Evolutionary conservation across 2,329 filamentous ascomycete genomes (phyloP).

Genomic region (Colletotrichum sp.): DNA sequence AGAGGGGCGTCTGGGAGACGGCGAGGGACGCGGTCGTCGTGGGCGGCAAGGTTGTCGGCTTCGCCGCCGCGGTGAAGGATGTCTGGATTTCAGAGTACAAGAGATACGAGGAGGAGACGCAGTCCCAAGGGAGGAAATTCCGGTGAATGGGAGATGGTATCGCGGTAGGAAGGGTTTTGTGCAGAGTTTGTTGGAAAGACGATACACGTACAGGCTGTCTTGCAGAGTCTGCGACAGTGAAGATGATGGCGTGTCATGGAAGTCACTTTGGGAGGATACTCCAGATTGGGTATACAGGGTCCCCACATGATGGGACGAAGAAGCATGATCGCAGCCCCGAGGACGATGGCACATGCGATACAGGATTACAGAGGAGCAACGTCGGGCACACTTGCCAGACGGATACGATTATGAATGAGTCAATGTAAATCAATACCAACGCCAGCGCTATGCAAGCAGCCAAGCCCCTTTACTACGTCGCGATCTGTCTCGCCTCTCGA

Average conservation of each 20-base stretch:
- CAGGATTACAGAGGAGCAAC: not conserved
- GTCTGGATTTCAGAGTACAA: slow-evolving; percentile 65
- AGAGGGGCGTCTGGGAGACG: slow-evolving; percentile 70
- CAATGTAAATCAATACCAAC: slow-evolving; percentile 31
- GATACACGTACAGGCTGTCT: not conserved
- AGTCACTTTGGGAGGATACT: not conserved
- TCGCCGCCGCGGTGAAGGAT: slow-evolving; percentile 52
- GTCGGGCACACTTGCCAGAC: not conserved
- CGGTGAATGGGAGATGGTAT: not conserved
- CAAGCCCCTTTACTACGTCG: not conserved
- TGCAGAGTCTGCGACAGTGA: not conserved
- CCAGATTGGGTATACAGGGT: not conserved
- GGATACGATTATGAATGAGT: slow-evolving; percentile 8
- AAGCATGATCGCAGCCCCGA: not conserved
- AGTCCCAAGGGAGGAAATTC: slow-evolving; percentile 24
- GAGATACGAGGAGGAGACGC: slow-evolving; percentile 57
- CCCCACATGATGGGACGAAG: not conserved
- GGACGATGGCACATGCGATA: not conserved
- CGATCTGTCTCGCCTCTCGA: not conserved
- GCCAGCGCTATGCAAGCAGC: slow-evolving; percentile 48
- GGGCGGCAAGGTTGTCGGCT: slow-evolving; percentile 48
- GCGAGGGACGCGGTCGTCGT: slow-evolving; percentile 60
- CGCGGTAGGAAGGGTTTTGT: not conserved
- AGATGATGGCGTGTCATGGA: not conserved
- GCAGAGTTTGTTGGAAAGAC: not conserved